A percentile compares a stretch with the other conserved stretches of the same genome.
phyloP scores from a whole-genome alignment of 2,329 filamentous ascomycete genomes.

The Ascochyta rabiei region DNA sequence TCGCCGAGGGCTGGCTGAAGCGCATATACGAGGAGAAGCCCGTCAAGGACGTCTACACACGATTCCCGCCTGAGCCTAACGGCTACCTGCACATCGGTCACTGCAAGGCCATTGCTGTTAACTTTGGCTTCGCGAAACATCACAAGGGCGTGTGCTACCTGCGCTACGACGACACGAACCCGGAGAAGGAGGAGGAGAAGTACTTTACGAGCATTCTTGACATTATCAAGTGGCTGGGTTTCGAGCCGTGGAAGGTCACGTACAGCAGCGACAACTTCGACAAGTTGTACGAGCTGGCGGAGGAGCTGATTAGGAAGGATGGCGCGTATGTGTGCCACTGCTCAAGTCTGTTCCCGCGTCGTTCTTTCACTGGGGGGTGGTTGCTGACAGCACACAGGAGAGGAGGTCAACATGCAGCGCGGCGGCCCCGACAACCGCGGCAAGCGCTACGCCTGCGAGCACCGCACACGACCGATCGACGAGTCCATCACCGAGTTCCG shows the following conservation, averaged over 20 bases:
- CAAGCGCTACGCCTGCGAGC: slow-evolving; percentile 77
- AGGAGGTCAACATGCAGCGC: slow-evolving; percentile 84
- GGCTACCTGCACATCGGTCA: slow-evolving; percentile 94
- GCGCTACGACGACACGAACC: slow-evolving; percentile 94
- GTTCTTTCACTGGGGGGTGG: not conserved
- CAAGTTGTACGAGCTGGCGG: slow-evolving; percentile 83
- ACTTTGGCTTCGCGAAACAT: slow-evolving; percentile 90
- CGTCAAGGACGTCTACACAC: slow-evolving; percentile 53
- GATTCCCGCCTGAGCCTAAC: slow-evolving; percentile 72
- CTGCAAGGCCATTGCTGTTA: slow-evolving; percentile 92
- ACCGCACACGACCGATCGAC: slow-evolving; percentile 76
- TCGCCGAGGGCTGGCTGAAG: slow-evolving; percentile 58
- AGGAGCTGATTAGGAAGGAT: slow-evolving; percentile 76
- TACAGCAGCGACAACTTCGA: slow-evolving; percentile 92
- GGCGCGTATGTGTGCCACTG: slow-evolving; percentile 87
- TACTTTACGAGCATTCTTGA: slow-evolving; percentile 91
- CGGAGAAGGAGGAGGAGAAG: slow-evolving; percentile 86
- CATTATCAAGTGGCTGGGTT: slow-evolving; percentile 85
- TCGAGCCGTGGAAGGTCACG: slow-evolving; percentile 78
- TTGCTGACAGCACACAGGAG: slow-evolving; percentile 53
- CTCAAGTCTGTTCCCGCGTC: slow-evolving; percentile 53
- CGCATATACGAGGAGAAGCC: slow-evolving; percentile 59
- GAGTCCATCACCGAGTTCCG: slow-evolving; percentile 83
- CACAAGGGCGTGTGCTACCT: slow-evolving; percentile 79
- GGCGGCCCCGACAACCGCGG: slow-evolving; percentile 74